Conservation (phyloP, 2,329 filamentous ascomycete species). For the Scorias spongiosa region DNA sequence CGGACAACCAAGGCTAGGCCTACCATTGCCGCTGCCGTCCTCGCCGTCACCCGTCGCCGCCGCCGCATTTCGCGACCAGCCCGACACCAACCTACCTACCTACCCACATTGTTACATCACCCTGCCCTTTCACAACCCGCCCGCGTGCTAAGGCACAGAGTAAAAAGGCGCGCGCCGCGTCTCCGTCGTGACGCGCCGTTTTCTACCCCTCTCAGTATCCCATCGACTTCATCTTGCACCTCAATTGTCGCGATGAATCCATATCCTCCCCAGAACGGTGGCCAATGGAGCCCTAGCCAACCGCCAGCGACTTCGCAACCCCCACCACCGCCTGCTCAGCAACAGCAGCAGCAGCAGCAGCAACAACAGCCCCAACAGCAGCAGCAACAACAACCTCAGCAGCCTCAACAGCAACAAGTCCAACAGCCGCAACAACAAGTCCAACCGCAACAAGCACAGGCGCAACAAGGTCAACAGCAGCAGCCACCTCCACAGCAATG, state of each 20-base stretch:
- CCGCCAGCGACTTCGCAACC: conserved; percentile 10
- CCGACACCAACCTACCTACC: neutral
- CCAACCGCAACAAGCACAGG: too few relatives aligned
- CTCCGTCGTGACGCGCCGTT: neutral
- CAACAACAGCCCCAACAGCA: neutral
- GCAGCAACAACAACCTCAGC: too few relatives aligned
- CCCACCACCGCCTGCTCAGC: conserved; percentile 5
- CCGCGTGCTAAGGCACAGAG: too few relatives aligned
- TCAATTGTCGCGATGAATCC: conserved; percentile 8
- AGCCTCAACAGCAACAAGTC: neutral
- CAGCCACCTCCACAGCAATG: conserved; percentile 7
- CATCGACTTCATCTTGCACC: neutral
- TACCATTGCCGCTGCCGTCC: too few relatives aligned
- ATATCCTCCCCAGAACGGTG: conserved; percentile 9
- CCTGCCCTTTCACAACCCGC: neutral
- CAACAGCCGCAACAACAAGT: too few relatives aligned
- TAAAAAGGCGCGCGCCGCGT: neutral
- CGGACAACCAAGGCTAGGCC: neutral
- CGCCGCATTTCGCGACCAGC: neutral
- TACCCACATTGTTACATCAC: neutral
- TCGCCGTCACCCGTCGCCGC: neutral
- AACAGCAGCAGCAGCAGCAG: conserved; percentile 5
- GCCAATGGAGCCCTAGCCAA: conserved; percentile 9
- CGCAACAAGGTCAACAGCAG: conserved; percentile 4
- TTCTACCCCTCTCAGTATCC: neutral